Evolutionary conservation across 2,329 filamentous ascomycete genomes (phyloP).

Genomic region (Waltergamsia citrina): DNA sequence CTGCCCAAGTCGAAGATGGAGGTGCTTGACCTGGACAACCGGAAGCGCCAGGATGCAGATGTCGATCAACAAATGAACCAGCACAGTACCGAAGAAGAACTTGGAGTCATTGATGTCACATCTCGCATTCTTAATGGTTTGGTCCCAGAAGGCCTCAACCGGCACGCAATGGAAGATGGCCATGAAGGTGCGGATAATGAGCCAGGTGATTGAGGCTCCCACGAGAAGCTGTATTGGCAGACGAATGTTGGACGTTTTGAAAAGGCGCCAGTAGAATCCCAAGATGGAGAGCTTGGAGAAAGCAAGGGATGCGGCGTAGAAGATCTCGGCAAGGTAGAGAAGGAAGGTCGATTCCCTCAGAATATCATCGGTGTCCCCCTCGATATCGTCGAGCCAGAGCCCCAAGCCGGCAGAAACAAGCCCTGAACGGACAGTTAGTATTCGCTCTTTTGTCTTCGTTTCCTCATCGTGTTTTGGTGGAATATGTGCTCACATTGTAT

Average conservation of each 20-base stretch:
- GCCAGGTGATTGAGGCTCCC: constrained; percentile 13
- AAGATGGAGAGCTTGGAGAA: constrained; percentile 17
- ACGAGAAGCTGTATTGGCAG: constrained; percentile 15
- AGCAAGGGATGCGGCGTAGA: constrained; percentile 16
- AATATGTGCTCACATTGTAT: no score
- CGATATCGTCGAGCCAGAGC: no score
- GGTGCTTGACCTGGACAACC: constrained; percentile 12
- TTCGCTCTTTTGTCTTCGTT: no score
- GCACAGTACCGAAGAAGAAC: constrained; percentile 15
- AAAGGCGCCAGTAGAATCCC: constrained; percentile 20
- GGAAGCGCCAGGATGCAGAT: constrained; percentile 14
- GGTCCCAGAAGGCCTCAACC: constrained; percentile 17
- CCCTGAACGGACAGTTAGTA: no score
- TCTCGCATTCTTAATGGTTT: constrained; percentile 7
- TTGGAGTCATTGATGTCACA: constrained; percentile 15
- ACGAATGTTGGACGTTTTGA: constrained; percentile 11
- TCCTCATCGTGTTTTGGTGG: no score
- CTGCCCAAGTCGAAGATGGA: constrained; percentile 10
- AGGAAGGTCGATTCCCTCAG: no score
- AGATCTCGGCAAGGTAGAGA: no score
- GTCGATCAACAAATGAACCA: constrained; percentile 15
- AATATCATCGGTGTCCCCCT: no score
- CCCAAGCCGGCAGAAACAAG: no score
- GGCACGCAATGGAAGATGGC: constrained; percentile 19
- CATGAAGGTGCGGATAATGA: constrained; percentile 16